A percentile compares a stretch with the other conserved stretches of the same genome.
phyloP scores from a whole-genome alignment of 306 rosid genomes.

The Castanea crenata region DNA sequence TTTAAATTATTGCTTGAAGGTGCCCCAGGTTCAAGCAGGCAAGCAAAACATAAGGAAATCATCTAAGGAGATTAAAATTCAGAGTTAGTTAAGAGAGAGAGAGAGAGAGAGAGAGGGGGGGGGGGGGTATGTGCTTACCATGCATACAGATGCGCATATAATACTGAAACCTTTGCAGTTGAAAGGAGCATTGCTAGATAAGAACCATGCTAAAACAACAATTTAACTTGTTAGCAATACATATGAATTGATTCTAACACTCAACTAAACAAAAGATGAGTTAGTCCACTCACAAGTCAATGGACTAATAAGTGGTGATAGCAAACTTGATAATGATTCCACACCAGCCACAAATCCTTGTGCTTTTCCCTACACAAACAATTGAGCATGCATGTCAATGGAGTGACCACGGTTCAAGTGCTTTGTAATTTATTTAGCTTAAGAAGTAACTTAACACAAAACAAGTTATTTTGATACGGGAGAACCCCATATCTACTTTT shows the following conservation, averaged over 20 bases:
- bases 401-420: not conserved
- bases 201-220: slow-evolving; percentile 63
- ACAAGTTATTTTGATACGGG: no score
- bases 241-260: not conserved
- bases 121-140: slow-evolving; percentile 39
- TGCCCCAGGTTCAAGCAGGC: slow-evolving; percentile 33
- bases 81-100: slow-evolving; percentile 8
- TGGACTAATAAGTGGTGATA: slow-evolving; percentile 83
- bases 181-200: slow-evolving; percentile 72
- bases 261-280: not conserved
- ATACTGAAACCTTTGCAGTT: slow-evolving; percentile 84
- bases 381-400: not conserved
- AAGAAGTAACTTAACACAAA: no score
- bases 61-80: slow-evolving; percentile 35
- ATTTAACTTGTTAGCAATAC: not conserved
- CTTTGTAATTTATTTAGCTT: no score
- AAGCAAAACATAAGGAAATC: slow-evolving; percentile 53
- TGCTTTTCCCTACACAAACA: slow-evolving; percentile 54
- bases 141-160: slow-evolving; percentile 61
- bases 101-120: no score
- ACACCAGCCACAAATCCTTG: slow-evolving; percentile 83
- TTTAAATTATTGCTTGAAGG: slow-evolving; percentile 27
- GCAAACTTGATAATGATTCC: slow-evolving; percentile 62
- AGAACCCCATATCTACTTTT: no score
- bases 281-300: slow-evolving; percentile 58